phyloP scores from a whole-genome alignment of 2,329 filamentous ascomycete species.

The Ustilaginoidea virens region DNA sequence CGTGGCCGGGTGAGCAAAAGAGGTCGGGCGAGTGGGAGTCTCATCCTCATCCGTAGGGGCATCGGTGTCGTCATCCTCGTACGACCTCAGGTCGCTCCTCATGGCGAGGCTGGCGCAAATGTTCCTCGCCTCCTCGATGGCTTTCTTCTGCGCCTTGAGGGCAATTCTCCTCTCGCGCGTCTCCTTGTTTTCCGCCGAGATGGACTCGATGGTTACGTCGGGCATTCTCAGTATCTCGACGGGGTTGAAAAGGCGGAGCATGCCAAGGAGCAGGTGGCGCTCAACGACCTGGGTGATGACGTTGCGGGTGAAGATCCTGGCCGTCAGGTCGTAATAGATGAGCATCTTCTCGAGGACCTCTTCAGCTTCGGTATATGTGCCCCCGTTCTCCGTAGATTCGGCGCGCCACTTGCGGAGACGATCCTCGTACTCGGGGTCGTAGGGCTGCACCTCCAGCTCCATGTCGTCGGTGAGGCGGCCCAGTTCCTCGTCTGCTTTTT shows the following conservation, averaged over 20 bases:
- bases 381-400: constrained; percentile 25
- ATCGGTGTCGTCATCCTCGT: constrained; percentile 21
- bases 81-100: constrained; percentile 31
- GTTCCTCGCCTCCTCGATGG: constrained; percentile 33
- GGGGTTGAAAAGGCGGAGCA: constrained; percentile 36
- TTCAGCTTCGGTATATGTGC: constrained; percentile 32
- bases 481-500: constrained; percentile 30
- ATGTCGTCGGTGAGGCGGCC: constrained; percentile 31
- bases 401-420: constrained; percentile 31
- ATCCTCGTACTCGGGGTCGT: constrained; percentile 37
- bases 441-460: constrained; percentile 36
- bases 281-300: constrained; percentile 37
- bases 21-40: no score
- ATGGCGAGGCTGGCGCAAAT: constrained; percentile 35
- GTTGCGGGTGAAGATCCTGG: constrained; percentile 35
- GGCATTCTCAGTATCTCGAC: constrained; percentile 33
- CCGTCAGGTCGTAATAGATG: constrained; percentile 37
- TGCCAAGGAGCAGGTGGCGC: constrained; percentile 33
- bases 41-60: constrained; percentile 17
- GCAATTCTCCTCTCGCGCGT: constrained; percentile 31
- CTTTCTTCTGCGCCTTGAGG: constrained; percentile 31
- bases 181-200: constrained; percentile 37
- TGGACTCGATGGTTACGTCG: constrained; percentile 28
- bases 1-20: no score
- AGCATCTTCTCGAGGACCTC: constrained; percentile 40